phyloP scores from a whole-genome alignment of 1,284 basidiomycete genomes.

The Cryptococcus depauperatus region DNA sequence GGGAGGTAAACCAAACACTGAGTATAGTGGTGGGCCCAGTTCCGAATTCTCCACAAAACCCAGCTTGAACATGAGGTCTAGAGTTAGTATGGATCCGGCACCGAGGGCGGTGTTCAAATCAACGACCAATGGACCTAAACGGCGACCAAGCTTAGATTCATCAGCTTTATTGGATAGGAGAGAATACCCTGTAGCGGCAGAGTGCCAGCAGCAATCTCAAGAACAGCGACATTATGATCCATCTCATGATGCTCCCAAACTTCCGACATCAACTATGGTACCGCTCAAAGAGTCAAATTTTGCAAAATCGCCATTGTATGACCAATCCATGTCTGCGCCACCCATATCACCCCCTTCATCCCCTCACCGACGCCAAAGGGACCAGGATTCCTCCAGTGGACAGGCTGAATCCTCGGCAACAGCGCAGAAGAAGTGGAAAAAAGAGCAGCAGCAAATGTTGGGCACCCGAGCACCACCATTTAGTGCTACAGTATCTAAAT shows the following conservation, averaged over 20 bases:
- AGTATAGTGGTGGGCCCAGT: too few species aligned
- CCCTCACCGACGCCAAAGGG: neutral
- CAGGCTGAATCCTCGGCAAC: slow-evolving; percentile 6
- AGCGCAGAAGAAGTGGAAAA: slow-evolving; percentile 26
- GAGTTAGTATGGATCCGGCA: neutral
- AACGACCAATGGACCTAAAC: neutral
- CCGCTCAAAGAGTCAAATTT: neutral
- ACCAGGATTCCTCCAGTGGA: neutral
- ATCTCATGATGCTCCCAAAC: neutral
- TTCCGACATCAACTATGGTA: neutral
- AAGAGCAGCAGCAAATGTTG: slow-evolving; percentile 21
- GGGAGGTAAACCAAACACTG: neutral
- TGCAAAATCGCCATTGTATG: neutral
- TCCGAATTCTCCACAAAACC: too few species aligned
- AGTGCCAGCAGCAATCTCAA: too few species aligned
- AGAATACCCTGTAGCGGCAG: neutral
- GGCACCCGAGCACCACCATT: slow-evolving; percentile 12
- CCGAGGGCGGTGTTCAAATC: neutral
- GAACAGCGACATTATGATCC: too few species aligned
- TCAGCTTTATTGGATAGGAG: neutral
- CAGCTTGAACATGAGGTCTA: too few species aligned
- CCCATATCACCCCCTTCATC: neutral
- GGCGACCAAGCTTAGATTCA: neutral
- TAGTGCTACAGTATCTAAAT: neutral
- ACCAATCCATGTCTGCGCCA: neutral